Conservation (phyloP, 768 basidiomycete species). For the Phaeotremella fagi region DNA sequence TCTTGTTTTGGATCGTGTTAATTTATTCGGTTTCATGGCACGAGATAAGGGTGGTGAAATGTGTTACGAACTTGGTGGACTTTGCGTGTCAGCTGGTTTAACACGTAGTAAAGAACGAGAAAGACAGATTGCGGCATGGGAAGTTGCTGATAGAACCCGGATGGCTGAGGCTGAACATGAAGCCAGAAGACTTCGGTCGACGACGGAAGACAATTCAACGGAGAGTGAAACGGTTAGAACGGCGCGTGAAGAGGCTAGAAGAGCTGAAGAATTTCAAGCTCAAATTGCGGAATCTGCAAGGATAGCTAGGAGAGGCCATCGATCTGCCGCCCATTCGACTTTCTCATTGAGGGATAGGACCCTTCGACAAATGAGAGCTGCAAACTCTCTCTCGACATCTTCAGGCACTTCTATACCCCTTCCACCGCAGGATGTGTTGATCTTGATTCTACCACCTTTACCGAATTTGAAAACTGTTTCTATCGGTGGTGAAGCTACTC, state of each 20-base stretch:
- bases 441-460: constrained; percentile 45
- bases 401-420: constrained; percentile 16
- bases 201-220: constrained; percentile 6
- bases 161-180: constrained; percentile 30
- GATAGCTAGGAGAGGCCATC: constrained; percentile 37
- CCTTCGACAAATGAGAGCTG: constrained; percentile 13
- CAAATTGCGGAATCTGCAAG: constrained; percentile 9
- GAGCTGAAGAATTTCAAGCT: constrained; percentile 1
- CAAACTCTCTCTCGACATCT: constrained; percentile 5
- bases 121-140: constrained; percentile 50
- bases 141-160: constrained; percentile 28
- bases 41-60: constrained; percentile 55
- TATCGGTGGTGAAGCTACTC: constrained; percentile 45
- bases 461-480: constrained; percentile 40
- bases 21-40: constrained; percentile 55
- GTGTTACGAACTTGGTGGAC: constrained; percentile 61
- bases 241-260: constrained; percentile 1
- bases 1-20: constrained; percentile 67
- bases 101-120: constrained; percentile 64
- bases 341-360: constrained; percentile 45
- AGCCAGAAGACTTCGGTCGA: not conserved
- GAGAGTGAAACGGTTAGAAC: constrained; percentile 7
- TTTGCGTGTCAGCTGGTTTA: constrained; percentile 61
- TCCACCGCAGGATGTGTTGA: constrained; percentile 32
- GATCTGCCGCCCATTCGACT: constrained; percentile 42